Conservation (phyloP, 1,284 basidiomycete species). For the Mrakiaceae sp. region DNA sequence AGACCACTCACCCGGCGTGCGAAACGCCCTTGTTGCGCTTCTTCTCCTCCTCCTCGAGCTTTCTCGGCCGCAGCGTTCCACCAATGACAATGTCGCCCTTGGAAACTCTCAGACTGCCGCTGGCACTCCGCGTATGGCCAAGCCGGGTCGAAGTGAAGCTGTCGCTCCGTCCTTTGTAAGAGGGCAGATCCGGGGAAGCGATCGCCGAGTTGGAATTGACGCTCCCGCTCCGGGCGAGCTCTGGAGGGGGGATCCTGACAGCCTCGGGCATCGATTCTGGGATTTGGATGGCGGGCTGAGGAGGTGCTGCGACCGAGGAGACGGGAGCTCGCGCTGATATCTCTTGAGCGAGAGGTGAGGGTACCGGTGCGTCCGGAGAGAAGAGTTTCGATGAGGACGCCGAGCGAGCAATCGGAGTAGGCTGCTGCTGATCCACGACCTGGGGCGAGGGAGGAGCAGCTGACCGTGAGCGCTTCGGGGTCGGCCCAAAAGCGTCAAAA, state of each 20-base stretch:
- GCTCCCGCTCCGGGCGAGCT: background rate
- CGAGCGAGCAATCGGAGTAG: background rate
- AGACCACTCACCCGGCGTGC: background rate
- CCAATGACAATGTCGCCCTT: background rate
- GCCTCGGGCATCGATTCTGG: background rate
- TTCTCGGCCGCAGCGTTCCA: background rate
- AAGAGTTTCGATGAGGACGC: background rate
- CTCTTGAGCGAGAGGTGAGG: background rate
- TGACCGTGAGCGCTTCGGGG: slow-evolving; percentile 11
- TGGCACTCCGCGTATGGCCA: slow-evolving; percentile 1
- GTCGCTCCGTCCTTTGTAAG: background rate
- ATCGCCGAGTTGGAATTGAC: background rate
- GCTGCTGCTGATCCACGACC: background rate
- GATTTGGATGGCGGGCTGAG: background rate
- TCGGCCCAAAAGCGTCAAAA: slow-evolving; percentile 52
- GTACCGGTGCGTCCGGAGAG: background rate
- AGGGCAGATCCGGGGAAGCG: background rate
- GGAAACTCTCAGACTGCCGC: background rate
- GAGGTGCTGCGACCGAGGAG: background rate
- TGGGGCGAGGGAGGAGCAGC: slow-evolving; percentile 1
- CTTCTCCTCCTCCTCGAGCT: background rate
- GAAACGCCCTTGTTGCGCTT: background rate
- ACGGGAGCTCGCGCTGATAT: background rate
- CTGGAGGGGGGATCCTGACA: background rate
- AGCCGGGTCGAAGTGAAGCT: background rate